phyloP scores from a whole-genome alignment of 2,329 filamentous ascomycete genomes.

The Neofusicoccum umdonicola region DNA sequence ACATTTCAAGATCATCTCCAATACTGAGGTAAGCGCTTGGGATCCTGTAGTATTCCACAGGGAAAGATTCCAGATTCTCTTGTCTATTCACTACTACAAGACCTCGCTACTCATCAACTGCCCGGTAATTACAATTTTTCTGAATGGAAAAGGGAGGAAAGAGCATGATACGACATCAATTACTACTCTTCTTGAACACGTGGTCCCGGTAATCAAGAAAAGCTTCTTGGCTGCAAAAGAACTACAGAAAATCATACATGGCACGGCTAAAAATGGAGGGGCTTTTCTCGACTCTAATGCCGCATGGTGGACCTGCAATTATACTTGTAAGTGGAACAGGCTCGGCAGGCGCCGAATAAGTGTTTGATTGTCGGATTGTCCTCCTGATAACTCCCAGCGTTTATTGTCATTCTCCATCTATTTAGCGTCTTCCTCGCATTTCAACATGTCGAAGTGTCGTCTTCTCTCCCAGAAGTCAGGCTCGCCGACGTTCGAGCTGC shows the following conservation, averaged over 20 bases:
- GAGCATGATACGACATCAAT: neutral
- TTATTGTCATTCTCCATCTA: neutral
- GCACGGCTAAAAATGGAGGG: neutral
- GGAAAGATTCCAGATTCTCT: neutral
- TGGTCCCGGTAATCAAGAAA: neutral
- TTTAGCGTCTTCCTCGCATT: neutral
- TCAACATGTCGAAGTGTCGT: neutral
- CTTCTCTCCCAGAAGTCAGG: neutral
- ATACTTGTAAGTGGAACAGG: neutral
- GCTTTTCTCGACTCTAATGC: neutral
- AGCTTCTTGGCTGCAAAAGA: neutral
- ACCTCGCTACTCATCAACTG: neutral
- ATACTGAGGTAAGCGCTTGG: neutral
- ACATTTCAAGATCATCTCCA: neutral
- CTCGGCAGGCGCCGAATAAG: neutral
- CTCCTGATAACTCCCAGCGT: neutral
- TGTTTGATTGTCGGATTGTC: no score
- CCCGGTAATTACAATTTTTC: neutral
- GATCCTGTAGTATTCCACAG: neutral
- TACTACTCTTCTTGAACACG: neutral
- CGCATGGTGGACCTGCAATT: neutral
- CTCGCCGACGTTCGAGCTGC: neutral
- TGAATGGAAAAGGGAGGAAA: neutral
- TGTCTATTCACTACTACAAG: neutral
- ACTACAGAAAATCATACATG: neutral